Base-by-base conservation (phyloP, 768 basidiomycete genomes). In the Naganishia kalamii region DNA sequence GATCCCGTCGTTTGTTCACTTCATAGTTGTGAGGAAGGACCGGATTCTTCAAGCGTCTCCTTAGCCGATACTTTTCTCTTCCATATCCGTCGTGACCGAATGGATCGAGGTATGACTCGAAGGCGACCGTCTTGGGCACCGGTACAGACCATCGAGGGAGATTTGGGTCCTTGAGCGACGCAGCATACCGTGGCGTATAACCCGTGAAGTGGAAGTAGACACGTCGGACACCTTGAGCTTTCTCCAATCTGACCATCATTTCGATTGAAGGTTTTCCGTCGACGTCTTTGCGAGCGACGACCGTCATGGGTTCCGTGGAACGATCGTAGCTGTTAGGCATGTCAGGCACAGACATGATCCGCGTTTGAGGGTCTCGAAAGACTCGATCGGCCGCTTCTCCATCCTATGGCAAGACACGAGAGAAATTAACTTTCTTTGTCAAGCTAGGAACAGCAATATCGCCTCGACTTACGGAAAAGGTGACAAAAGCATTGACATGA, bases 181-280 rank as follows among this genome's bases (percentile, higher is more conserved):
- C 37, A 1, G 51, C n/a, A 4, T 32, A 29, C 21, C 40, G 35
- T 12, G n/a, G 35, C 0, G 21, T 23, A 19, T 37, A 8, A 1
- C 54, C 54, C 7, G 54, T 57, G 19, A 57, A 17, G 23, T 57
- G 54, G n/a, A 57, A 57, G 54, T 33, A 57, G 12, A 57, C 23
- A 11, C 54, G 54, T 19, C 54, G 54, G 13, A 57, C 23, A 5
- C 54, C 54, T 57, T 57, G 54, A 12, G 54, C 54, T 40, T 25
- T 57, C 19, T 57, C 54, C 21, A 57, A 25, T 25, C 54, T 35
- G 37, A 57, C 37, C 5, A 4, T 19, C 13, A 57, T 35, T 23
- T 57, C 54, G 33, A 57, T 33, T 19, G 15, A 57, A 25, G 33
- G 54, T 37, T 57, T 15, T 35, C 54, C 54, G 23, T 57, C 35